Conservation (phyloP, 352 stramenopile genomes). For the Phytophthora citricola region DNA sequence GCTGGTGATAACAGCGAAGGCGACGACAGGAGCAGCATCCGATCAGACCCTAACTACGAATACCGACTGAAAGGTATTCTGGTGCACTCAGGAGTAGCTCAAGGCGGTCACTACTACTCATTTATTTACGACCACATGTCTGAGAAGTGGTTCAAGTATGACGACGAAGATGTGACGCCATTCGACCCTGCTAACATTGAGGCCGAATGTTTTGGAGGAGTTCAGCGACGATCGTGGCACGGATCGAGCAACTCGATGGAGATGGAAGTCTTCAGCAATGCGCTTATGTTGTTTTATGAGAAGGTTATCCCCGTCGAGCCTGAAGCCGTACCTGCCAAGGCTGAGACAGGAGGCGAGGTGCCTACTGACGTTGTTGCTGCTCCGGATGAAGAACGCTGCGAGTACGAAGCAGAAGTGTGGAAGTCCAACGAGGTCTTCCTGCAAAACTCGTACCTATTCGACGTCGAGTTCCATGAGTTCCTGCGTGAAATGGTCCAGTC, state of each 20-base stretch:
- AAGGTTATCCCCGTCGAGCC: slow-evolving; percentile 89
- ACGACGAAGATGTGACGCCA: slow-evolving; percentile 98
- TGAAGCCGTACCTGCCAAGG: slow-evolving; percentile 23
- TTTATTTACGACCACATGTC: slow-evolving; percentile 90
- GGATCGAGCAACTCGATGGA: slow-evolving; percentile 96
- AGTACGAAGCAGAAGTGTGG: slow-evolving; percentile 93
- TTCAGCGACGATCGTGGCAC: slow-evolving; percentile 93
- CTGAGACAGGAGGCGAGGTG: slow-evolving; percentile 14
- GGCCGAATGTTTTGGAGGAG: slow-evolving; percentile 98
- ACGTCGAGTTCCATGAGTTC: slow-evolving; percentile 96
- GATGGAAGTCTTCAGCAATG: slow-evolving; percentile 98
- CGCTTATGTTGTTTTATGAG: slow-evolving; percentile 99
- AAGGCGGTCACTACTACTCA: slow-evolving; percentile 99
- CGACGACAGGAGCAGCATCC: slow-evolving; percentile 28
- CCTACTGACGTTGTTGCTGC: slow-evolving; percentile 23
- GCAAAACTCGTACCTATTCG: slow-evolving; percentile 96
- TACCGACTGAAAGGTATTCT: slow-evolving; percentile 98
- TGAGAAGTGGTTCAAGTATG: slow-evolving; percentile 99
- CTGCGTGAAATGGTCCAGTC: slow-evolving; percentile 89
- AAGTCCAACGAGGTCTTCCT: slow-evolving; percentile 95
- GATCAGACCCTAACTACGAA: slow-evolving; percentile 93
- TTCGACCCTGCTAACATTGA: slow-evolving; percentile 98
- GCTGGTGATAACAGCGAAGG: slow-evolving; percentile 23
- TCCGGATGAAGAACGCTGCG: slow-evolving; percentile 57
- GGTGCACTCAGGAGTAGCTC: slow-evolving; percentile 98